Conservation (phyloP, 768 basidiomycete species). For the Agaricus blazei region DNA sequence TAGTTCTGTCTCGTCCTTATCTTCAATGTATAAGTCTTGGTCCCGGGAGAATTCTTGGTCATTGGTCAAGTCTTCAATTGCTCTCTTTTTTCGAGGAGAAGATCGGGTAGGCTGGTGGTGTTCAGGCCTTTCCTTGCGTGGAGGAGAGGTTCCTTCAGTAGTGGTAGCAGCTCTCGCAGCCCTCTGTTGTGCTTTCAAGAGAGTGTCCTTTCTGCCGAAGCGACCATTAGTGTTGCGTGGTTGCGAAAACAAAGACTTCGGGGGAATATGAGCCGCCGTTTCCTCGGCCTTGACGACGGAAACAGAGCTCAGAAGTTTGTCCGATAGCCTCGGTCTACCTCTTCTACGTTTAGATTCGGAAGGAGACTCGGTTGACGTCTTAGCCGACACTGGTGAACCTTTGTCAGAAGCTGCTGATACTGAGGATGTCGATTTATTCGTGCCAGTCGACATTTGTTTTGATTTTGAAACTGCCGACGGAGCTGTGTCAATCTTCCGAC, state of each 20-base stretch:
- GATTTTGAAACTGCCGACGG: conserved; percentile 17
- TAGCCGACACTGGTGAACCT: background rate
- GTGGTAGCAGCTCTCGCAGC: background rate
- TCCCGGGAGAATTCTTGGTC: conserved; percentile 30
- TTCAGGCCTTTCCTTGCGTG: conserved; percentile 22
- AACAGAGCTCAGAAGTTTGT: conserved; percentile 16
- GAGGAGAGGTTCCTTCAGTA: background rate
- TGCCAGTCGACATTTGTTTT: conserved; percentile 17
- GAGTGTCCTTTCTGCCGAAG: conserved; percentile 54
- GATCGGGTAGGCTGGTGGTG: conserved; percentile 12
- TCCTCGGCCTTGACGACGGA: conserved; percentile 24
- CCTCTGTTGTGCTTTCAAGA: conserved; percentile 30
- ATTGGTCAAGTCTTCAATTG: conserved; percentile 26
- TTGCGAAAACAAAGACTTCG: conserved; percentile 43
- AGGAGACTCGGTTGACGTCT: background rate
- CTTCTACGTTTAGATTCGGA: conserved; percentile 32
- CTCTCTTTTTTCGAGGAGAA: conserved; percentile 26
- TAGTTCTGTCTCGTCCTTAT: conserved; percentile 13
- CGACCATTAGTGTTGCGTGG: conserved; percentile 62
- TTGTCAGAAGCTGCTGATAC: conserved; percentile 5
- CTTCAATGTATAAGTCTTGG: conserved; percentile 19
- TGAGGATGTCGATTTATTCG: conserved; percentile 10
- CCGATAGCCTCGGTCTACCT: conserved; percentile 34
- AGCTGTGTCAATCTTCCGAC: conserved; percentile 35
- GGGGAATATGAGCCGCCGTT: conserved; percentile 27